Evolutionary conservation across 345 rosid species (phyloP).

Genomic region (Bretschneidera sinensis): DNA sequence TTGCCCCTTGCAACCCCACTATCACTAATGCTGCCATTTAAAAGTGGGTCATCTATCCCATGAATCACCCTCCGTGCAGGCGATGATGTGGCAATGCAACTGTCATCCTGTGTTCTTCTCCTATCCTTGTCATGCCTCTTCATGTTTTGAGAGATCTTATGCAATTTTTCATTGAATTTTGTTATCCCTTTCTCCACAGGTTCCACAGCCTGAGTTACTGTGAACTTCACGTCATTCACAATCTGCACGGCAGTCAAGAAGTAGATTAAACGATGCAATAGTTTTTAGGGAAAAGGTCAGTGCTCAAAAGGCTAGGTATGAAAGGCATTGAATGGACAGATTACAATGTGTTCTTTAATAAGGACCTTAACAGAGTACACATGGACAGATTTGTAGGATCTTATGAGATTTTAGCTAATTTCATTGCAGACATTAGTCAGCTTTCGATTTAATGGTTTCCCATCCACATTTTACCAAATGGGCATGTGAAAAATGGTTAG

Average conservation of each 20-base stretch:
- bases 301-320: too few species aligned
- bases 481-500: too few species aligned
- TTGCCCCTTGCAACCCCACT: constrained; percentile 61
- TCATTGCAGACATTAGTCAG: too few species aligned
- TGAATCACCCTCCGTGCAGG: constrained; percentile 66
- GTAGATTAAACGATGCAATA: constrained; percentile 6
- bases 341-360: too few species aligned
- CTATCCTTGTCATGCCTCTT: constrained; percentile 76
- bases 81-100: constrained; percentile 56
- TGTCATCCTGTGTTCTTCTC: constrained; percentile 83
- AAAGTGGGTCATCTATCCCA: constrained; percentile 93
- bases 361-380: too few species aligned
- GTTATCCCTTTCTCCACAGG: constrained; percentile 95
- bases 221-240: constrained; percentile 85
- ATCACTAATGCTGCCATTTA: constrained; percentile 87
- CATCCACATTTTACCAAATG: too few species aligned
- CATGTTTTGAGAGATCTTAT: constrained; percentile 83
- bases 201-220: constrained; percentile 93
- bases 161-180: constrained; percentile 79
- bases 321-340: too few species aligned
- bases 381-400: too few species aligned
- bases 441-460: too few species aligned
- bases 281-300: background rate
- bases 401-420: too few species aligned
- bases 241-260: constrained; percentile 48